Evolutionary conservation across 257 asterid genomes (phyloP), one percentile per base, ranked within the genome.

Genomic region (Solanum neorickii): DNA sequence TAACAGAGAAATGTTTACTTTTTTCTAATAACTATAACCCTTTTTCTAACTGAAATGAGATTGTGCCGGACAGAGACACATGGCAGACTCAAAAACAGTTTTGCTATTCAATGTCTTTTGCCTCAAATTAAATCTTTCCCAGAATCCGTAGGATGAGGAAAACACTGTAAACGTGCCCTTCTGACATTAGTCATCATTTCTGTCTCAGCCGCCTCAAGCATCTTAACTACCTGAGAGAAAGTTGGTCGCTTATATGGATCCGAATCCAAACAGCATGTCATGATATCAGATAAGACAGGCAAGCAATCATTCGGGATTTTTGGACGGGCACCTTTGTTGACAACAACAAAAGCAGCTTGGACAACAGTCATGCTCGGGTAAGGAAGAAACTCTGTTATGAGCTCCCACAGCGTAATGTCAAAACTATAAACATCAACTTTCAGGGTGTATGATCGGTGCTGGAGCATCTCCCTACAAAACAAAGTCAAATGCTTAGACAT

Each of bases 141-240:
- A 74, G 87, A 87, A 80, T 98, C 93, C 94, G 93, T 95, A 1
- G 98, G 98, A 49, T 89, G 95, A 49, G 93, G 91, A 92, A 98
- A 97, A 95, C 99, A 95, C 94, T 98, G 92, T 93, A 97, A 97
- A 87, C 98, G 98, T 25, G 99, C 99, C 90, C 93, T 97, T 76
- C 98, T 92, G 84, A 94, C 97, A 7, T 92, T 91, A 0, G 98
- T 95, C 97, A 95, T 88, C 66, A 97, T 93, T 94, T 95, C 96
- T 2, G 92, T 94, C 92, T 97, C 98, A 1, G 99, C 98, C 82
- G 95, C 95, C 93, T 94, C 98, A 1, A 97, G 98, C 98, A 95
- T 94, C 88, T 90, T 90, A 39, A 97, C 98, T 29, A 95, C 95
- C 93, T 92, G 94, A 27, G 92, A 42, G 91, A 97, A 97, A 13